Percentiles rank a stretch among this genome's conserved stretches.
Evolutionary conservation across 345 rosid genomes (phyloP).

Genomic region (Populus davidiana): DNA sequence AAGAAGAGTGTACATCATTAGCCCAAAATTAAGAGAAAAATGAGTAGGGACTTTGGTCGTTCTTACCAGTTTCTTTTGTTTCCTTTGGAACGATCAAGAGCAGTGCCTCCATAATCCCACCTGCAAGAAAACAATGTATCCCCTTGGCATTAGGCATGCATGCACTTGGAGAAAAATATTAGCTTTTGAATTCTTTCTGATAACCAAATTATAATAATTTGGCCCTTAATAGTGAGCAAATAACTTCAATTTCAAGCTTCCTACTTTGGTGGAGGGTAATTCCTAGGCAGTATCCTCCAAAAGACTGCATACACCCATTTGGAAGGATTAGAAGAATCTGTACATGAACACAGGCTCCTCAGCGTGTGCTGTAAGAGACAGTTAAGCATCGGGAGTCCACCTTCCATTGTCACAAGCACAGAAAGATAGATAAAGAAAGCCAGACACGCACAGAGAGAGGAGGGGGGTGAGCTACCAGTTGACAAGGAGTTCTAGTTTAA

Average conservation of each 20-base stretch:
- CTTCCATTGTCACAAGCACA: conserved; percentile 42
- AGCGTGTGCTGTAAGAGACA: conserved; percentile 63
- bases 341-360: conserved; percentile 44
- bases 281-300: conserved; percentile 77
- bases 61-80: conserved; percentile 70
- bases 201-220: not conserved
- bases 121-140: conserved; percentile 39
- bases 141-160: not conserved
- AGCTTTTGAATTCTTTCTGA: not conserved
- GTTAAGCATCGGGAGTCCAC: conserved; percentile 61
- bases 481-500: conserved; percentile 19
- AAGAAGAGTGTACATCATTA: not conserved
- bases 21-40: not conserved
- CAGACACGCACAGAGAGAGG: not conserved
- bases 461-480: conserved; percentile 8
- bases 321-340: conserved; percentile 50
- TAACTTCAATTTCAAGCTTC: conserved; percentile 1
- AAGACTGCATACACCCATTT: conserved; percentile 79
- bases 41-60: not conserved
- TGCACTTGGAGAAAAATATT: not conserved
- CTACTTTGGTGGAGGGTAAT: conserved; percentile 78
- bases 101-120: conserved; percentile 70
- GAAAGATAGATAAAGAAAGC: not conserved
- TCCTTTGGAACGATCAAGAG: conserved; percentile 65
- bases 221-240: conserved; percentile 4